Percentiles rank a stretch among this genome's conserved stretches.
These are phyloP conservation scores for Alternaria metachromatica DNA, from an alignment of 2,329 filamentous ascomycete species.

Conservation along the genomic window DNA sequence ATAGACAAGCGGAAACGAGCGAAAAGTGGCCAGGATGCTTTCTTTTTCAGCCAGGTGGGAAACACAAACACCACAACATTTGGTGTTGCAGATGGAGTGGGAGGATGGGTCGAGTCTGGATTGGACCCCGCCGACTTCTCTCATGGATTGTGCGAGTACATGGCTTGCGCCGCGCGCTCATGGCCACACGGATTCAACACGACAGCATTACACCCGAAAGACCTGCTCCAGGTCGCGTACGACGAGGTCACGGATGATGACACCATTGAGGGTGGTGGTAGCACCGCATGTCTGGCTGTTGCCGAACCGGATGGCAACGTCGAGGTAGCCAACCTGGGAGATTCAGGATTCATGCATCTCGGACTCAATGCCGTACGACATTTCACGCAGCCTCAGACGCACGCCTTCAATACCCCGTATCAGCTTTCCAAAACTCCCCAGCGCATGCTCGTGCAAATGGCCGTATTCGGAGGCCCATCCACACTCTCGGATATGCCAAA, in stretches of 20 bases:
- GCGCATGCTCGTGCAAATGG: constrained; percentile 77
- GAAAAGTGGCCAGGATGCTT: constrained; percentile 91
- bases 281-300: constrained; percentile 88
- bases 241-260: constrained; percentile 78
- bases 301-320: constrained; percentile 74
- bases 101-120: constrained; percentile 91
- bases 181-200: constrained; percentile 54
- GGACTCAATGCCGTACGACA: constrained; percentile 84
- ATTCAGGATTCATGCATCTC: constrained; percentile 90
- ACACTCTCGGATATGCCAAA: constrained; percentile 83
- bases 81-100: constrained; percentile 92
- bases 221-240: constrained; percentile 83
- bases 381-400: constrained; percentile 85
- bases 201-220: constrained; percentile 64
- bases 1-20: constrained; percentile 68
- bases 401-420: constrained; percentile 97
- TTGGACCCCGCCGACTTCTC: constrained; percentile 96
- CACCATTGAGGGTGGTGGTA: constrained; percentile 80
- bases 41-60: constrained; percentile 85
- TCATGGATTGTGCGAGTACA: constrained; percentile 90
- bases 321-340: constrained; percentile 91
- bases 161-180: constrained; percentile 76
- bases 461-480: constrained; percentile 73
- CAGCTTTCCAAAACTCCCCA: constrained; percentile 89
- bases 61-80: constrained; percentile 76